Conservation (phyloP, 208 protist species). For the Leishmania gerbilli region DNA sequence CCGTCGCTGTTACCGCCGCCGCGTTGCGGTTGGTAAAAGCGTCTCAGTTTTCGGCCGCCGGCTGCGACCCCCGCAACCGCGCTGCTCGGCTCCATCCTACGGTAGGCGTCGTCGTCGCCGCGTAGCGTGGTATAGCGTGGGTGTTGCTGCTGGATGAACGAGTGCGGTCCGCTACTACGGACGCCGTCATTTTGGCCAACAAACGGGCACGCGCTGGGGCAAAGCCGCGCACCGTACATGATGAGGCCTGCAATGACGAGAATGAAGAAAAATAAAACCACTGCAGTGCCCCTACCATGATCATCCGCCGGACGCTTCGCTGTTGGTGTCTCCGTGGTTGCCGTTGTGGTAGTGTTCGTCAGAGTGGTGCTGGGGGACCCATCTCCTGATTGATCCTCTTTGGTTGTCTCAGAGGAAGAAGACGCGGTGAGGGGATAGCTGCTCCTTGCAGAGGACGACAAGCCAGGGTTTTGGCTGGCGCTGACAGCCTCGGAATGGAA, state of each 20-base stretch:
- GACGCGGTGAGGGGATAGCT: neutral
- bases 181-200: neutral
- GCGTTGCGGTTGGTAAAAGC: neutral
- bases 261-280: conserved; percentile 7
- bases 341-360: neutral
- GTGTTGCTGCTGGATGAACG: neutral
- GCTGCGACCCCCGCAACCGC: neutral
- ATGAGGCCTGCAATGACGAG: conserved; percentile 4
- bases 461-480: neutral
- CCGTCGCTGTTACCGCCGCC: neutral
- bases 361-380: neutral
- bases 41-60: neutral
- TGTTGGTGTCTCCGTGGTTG: neutral
- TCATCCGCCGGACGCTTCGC: neutral
- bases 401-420: neutral
- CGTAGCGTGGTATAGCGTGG: conserved; percentile 14
- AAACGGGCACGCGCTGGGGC: conserved; percentile 1
- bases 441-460: neutral
- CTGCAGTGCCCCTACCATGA: neutral
- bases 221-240: conserved; percentile 9
- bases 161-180: neutral
- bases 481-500: neutral
- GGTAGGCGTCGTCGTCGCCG: conserved; percentile 4
- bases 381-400: neutral
- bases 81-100: conserved; percentile 1